These are phyloP conservation scores for Prunus mume DNA, from an alignment of 306 rosid genomes.

Conservation along the genomic window DNA sequence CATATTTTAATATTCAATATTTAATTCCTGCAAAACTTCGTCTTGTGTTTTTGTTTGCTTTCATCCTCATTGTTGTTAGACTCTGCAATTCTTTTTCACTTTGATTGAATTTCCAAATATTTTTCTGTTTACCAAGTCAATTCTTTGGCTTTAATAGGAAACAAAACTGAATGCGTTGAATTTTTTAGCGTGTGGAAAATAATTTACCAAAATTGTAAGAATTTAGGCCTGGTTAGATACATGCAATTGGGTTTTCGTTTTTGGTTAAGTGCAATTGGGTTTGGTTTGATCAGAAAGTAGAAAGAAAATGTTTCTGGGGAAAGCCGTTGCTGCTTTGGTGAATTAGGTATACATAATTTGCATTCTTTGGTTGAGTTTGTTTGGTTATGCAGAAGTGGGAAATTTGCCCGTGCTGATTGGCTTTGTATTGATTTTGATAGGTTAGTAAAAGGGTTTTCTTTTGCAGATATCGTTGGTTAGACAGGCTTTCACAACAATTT, in stretches of 20 bases:
- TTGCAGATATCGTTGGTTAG: constrained; percentile 43
- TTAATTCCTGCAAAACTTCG: background rate
- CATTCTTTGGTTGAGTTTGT: constrained; percentile 27
- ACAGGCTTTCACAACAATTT: constrained; percentile 32
- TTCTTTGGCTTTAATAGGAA: constrained; percentile 20
- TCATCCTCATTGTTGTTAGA: constrained; percentile 26
- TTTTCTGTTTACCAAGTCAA: constrained; percentile 52
- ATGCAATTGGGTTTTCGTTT: constrained; percentile 37
- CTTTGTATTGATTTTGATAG: constrained; percentile 20
- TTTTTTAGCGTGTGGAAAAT: constrained; percentile 33
- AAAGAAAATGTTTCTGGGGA: constrained; percentile 27
- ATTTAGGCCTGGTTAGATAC: constrained; percentile 15
- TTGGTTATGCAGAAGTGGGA: constrained; percentile 25
- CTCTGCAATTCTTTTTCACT: constrained; percentile 18
- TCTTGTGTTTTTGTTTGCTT: constrained; percentile 13
- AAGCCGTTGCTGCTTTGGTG: constrained; percentile 38
- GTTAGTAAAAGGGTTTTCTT: constrained; percentile 14
- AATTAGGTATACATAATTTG: constrained; percentile 23
- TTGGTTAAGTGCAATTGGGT: constrained; percentile 21
- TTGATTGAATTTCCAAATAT: constrained; percentile 25
- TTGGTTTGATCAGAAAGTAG: constrained; percentile 34
- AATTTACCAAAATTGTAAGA: constrained; percentile 27
- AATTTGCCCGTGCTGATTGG: constrained; percentile 13
- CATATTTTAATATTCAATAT: background rate
- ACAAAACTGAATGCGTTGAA: constrained; percentile 5